A percentile compares a stretch with the other conserved stretches of the same genome.
Conservation (phyloP, 225 moss, liverwort and hornwort genomes). For the Lunularia cruciata region DNA sequence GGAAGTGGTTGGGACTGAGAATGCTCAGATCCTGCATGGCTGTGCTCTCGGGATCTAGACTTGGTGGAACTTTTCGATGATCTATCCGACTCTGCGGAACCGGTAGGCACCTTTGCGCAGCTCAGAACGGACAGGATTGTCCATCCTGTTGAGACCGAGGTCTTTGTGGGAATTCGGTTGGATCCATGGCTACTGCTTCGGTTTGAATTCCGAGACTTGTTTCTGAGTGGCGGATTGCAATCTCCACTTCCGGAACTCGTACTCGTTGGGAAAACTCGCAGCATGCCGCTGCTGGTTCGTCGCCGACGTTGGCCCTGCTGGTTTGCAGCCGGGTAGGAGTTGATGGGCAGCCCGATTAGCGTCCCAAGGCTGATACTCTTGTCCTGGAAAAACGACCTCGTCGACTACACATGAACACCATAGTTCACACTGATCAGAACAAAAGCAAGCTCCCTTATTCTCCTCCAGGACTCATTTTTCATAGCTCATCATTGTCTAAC, state of each 20-base stretch:
- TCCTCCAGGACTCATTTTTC: too few species aligned
- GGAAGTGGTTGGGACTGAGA: background rate
- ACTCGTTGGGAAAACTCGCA: background rate
- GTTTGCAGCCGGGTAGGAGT: background rate
- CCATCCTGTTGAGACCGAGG: conserved; percentile 25
- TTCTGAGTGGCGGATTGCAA: background rate
- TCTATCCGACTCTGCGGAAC: background rate
- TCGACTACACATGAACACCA: conserved; percentile 31
- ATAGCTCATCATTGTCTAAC: too few species aligned
- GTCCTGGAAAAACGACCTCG: conserved; percentile 47
- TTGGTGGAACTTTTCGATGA: background rate
- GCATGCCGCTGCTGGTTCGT: background rate
- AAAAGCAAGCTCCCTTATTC: too few species aligned
- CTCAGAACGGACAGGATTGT: conserved; percentile 30
- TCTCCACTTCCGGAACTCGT: conserved; percentile 1
- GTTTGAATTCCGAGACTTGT: background rate
- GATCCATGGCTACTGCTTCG: conserved; percentile 13
- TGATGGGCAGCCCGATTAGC: conserved; percentile 33
- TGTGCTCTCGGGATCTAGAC: background rate
- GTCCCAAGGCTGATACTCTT: conserved; percentile 35
- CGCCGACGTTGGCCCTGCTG: background rate
- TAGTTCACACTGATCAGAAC: background rate
- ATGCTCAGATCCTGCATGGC: background rate
- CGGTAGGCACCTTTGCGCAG: conserved; percentile 32
- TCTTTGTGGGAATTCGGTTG: background rate